Evolutionary conservation across 2,329 filamentous ascomycete genomes (phyloP), one percentile per base, ranked within the genome.

Genomic region (Nectriaceae sp.): DNA sequence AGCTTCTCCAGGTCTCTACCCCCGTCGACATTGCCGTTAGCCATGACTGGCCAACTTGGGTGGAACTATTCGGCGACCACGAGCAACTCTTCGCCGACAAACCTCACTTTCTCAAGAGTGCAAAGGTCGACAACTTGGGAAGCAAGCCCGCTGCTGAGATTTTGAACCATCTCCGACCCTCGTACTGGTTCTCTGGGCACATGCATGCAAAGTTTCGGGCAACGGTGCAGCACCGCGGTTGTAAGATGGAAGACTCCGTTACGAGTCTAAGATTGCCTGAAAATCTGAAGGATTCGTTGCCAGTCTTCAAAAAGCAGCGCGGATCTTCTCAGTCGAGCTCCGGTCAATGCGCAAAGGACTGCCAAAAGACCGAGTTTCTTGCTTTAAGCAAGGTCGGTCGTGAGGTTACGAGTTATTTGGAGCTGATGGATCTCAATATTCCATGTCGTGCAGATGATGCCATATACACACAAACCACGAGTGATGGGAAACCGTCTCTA

Each of bases 181-280:
- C 79, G 0, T 87, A 90, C 65, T 99, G 93, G 93, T 96, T 97
- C 65, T 86, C 88, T 26, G 93, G 91, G 3, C 93, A 99, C 69
- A 71, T 97, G 71, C 93, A 99, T 69, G 85, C 87, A 73, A 93
- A 91, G 63, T 97, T 87, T 65, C 70, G 85, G 1, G 92, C 91
- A 1, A 68, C 80, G 50, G 85, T 80, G 64, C 72, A 52, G 15
- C 84, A 82, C 50, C 54, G 67, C 31, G 60, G 40, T 5, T 6
- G 83, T 51, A 65, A 66, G 22, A 37, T 54, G 29, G 36, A 46
- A 3, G 44, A 50, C 10, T 22, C 26, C 3, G 37, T 50, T 0
- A 35, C 20, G 15, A 24, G 21, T 3, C 24, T 55, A 2, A 8
- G 40, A 3, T n/a, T 53, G 1, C 24, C 50, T 3, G 44, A 50